These are phyloP conservation scores for Suillus tomentosus DNA, from an alignment of 768 basidiomycete genomes.

Conservation along the genomic window DNA sequence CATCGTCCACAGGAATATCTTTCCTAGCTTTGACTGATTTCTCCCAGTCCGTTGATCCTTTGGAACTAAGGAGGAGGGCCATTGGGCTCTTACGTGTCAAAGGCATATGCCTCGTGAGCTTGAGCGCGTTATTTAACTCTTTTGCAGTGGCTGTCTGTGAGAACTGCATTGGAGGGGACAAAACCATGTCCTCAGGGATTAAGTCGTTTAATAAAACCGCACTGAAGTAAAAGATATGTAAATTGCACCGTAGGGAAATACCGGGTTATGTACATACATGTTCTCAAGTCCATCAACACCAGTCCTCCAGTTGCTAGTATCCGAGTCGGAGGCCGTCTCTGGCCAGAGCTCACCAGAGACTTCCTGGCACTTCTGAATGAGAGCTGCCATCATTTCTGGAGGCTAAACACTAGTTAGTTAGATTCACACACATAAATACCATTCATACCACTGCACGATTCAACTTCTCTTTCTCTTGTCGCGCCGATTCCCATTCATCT, in stretches of 20 bases:
- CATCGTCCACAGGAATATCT: slow-evolving; percentile 47
- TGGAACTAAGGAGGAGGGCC: slow-evolving; percentile 66
- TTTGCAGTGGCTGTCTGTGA: slow-evolving; percentile 58
- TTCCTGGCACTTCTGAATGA: slow-evolving; percentile 56
- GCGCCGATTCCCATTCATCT: slow-evolving; percentile 73
- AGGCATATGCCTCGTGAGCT: slow-evolving; percentile 60
- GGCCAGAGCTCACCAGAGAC: slow-evolving; percentile 59
- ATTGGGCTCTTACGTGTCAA: slow-evolving; percentile 64
- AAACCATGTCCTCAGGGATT: slow-evolving; percentile 50
- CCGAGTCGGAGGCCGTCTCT: slow-evolving; percentile 16
- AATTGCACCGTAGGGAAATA: slow-evolving; percentile 10
- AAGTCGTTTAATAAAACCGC: slow-evolving; percentile 42
- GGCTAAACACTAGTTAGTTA: slow-evolving; percentile 44
- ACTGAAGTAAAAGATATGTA: slow-evolving; percentile 34
- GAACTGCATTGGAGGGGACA: slow-evolving; percentile 54
- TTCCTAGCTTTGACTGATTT: slow-evolving; percentile 57
- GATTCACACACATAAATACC: slow-evolving; percentile 11
- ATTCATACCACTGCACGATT: slow-evolving; percentile 65
- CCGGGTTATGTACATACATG: slow-evolving; percentile 50
- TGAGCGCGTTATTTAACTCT: slow-evolving; percentile 59
- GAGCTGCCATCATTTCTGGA: slow-evolving; percentile 61
- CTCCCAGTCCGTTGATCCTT: slow-evolving; percentile 80
- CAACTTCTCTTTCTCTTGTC: slow-evolving; percentile 55
- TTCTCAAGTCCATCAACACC: slow-evolving; percentile 54
- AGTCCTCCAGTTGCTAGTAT: slow-evolving; percentile 37